phyloP scores from a whole-genome alignment of 2,329 filamentous ascomycete species.

The Penicillium concentricum region DNA sequence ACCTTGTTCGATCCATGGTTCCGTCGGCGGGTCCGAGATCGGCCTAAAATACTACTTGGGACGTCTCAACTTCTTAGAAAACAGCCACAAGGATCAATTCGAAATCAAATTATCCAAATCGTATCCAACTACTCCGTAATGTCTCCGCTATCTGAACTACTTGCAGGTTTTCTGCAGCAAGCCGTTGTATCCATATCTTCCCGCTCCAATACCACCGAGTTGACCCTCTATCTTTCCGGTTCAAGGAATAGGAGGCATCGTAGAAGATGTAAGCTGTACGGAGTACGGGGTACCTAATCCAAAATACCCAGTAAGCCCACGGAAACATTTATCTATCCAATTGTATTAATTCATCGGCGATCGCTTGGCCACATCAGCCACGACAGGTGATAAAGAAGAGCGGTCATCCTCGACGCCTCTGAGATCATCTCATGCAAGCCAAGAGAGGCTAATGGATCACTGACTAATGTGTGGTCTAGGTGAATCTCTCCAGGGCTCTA shows the following conservation, averaged over 20 bases:
- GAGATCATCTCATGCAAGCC: constrained; percentile 14
- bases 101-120: not conserved
- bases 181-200: not conserved
- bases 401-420: constrained; percentile 8
- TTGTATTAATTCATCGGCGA: constrained; percentile 9
- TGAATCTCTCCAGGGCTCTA: not conserved
- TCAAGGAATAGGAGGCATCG: not conserved
- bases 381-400: not conserved
- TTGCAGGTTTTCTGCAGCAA: not conserved
- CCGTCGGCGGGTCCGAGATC: constrained; percentile 5
- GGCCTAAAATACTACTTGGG: not conserved
- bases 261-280: not conserved
- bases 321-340: not conserved
- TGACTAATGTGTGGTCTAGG: not conserved
- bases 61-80: constrained; percentile 4
- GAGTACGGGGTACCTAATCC: constrained; percentile 11
- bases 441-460: not conserved
- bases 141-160: not conserved
- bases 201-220: not conserved
- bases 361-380: constrained; percentile 8
- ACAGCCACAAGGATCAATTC: not conserved
- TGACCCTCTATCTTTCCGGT: not conserved
- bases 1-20: constrained; percentile 2
- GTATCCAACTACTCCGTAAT: not conserved
- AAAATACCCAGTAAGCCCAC: constrained; percentile 5